Percentiles rank a stretch among this genome's conserved stretches.
phyloP scores from a whole-genome alignment of 257 asterid genomes.

The Solanum megistacrolobum region DNA sequence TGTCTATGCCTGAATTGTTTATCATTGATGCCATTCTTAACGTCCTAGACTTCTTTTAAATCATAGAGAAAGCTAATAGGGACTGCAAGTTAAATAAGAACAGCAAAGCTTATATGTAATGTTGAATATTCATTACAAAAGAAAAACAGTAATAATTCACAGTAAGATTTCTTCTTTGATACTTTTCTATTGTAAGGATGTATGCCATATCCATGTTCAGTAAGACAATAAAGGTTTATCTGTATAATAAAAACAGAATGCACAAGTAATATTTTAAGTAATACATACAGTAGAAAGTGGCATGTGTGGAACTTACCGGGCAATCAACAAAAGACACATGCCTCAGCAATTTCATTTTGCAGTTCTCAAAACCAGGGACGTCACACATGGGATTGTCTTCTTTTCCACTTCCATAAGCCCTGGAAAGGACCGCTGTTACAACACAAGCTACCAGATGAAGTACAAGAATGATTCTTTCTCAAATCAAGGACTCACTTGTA shows the following conservation, averaged over 20 bases:
- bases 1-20: background rate
- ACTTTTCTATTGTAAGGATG: background rate
- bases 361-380: constrained; percentile 94
- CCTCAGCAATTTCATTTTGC: constrained; percentile 82
- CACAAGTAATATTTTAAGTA: background rate
- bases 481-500: constrained; percentile 58
- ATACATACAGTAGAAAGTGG: background rate
- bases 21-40: background rate
- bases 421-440: constrained; percentile 12
- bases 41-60: background rate
- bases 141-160: background rate
- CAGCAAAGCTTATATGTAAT: background rate
- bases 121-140: background rate
- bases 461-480: background rate
- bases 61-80: background rate
- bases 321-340: constrained; percentile 99
- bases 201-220: background rate
- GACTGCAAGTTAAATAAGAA: background rate
- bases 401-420: constrained; percentile 98
- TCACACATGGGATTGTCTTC: constrained; percentile 95
- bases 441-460: constrained; percentile 6
- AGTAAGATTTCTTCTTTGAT: background rate
- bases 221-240: background rate
- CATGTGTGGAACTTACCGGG: constrained; percentile 46
- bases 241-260: background rate